Percentiles rank a stretch among this genome's conserved stretches.
Evolutionary conservation across 768 basidiomycete species (phyloP).

Genomic region (Trametes coccinea): DNA sequence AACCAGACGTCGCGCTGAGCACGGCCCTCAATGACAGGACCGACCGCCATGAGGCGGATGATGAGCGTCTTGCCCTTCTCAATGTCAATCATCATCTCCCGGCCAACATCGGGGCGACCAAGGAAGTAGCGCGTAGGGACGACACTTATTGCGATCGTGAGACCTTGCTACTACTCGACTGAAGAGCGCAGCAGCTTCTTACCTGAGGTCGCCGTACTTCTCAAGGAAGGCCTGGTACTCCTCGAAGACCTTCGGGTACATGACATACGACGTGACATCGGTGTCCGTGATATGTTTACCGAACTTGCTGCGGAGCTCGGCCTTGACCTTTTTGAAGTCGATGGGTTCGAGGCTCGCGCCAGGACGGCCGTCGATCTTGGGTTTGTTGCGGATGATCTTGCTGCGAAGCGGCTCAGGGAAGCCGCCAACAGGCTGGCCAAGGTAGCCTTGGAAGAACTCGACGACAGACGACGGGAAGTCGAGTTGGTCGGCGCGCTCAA

Average conservation of each 20-base stretch:
- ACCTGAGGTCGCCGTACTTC: conserved; percentile 96
- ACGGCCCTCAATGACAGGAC: conserved; percentile 87
- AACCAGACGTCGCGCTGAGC: conserved; percentile 98
- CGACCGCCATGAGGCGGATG: conserved; percentile 92
- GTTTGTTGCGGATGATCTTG: conserved; percentile 89
- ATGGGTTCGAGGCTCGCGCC: conserved; percentile 85
- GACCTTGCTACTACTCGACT: neutral
- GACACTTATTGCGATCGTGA: conserved; percentile 54
- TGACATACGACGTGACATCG: conserved; percentile 94
- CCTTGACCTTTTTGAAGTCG: conserved; percentile 96
- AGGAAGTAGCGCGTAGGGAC: conserved; percentile 98
- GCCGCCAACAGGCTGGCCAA: conserved; percentile 96
- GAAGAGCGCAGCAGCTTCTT: conserved; percentile 27
- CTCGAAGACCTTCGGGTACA: conserved; percentile 99
- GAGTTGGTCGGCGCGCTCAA: conserved; percentile 82
- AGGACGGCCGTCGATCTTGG: conserved; percentile 91
- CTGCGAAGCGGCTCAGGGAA: conserved; percentile 97
- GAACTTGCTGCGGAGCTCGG: conserved; percentile 88
- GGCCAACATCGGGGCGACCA: conserved; percentile 84
- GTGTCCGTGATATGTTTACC: conserved; percentile 92
- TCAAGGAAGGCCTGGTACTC: conserved; percentile 94
- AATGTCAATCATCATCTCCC: conserved; percentile 96
- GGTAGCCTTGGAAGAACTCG: conserved; percentile 99
- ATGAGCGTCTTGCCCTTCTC: conserved; percentile 97
- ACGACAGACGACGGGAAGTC: conserved; percentile 98